phyloP scores from a whole-genome alignment of 2,329 filamentous ascomycete species.

The Cercospora sesami region DNA sequence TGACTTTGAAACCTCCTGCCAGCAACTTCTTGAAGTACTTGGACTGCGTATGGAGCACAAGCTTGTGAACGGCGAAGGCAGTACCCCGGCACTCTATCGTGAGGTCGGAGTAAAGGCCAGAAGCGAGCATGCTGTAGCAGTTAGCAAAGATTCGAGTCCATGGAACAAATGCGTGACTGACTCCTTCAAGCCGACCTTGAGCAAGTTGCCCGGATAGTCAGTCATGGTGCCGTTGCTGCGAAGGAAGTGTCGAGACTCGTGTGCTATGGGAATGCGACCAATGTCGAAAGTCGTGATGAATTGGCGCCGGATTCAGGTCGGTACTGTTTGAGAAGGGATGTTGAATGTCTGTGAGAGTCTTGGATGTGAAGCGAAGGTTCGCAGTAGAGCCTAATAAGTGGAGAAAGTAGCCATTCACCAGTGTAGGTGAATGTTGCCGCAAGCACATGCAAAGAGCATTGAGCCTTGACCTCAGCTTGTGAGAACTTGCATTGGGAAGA shows the following conservation, averaged over 20 bases:
- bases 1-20: conserved; percentile 27
- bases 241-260: background rate
- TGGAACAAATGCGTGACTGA: background rate
- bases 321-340: background rate
- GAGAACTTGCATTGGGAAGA: background rate
- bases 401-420: background rate
- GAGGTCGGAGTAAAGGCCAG: conserved; percentile 43
- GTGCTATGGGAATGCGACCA: background rate
- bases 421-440: background rate
- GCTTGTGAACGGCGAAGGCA: conserved; percentile 46
- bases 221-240: background rate
- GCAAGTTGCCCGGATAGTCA: background rate
- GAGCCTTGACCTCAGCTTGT: background rate
- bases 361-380: background rate
- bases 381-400: background rate
- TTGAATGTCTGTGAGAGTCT: background rate
- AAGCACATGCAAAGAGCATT: background rate
- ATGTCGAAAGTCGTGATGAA: background rate
- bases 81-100: conserved; percentile 44
- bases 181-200: background rate
- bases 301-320: background rate
- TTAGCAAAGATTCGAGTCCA: background rate
- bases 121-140: background rate
- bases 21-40: conserved; percentile 47
- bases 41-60: conserved; percentile 45